A percentile compares a stretch with the other conserved stretches of the same genome.
These are phyloP conservation scores for Alloascoidea africana DNA, from an alignment of 805 yeast species.

Conservation along the genomic window DNA sequence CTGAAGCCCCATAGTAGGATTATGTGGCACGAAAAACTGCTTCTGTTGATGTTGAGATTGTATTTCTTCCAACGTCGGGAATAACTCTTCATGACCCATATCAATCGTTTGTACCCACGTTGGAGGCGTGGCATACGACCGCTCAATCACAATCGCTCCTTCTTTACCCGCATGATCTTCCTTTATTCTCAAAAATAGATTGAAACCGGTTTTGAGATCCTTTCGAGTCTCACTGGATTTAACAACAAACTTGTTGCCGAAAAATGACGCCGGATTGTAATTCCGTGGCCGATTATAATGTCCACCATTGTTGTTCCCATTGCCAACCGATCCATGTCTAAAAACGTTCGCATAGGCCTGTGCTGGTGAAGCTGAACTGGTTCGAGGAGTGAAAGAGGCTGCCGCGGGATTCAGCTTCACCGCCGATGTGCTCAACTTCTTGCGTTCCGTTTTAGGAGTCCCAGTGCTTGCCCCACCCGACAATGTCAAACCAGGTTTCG, in stretches of 20 bases:
- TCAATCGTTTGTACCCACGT: conserved; percentile 55
- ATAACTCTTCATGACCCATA: conserved; percentile 10
- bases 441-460: background rate
- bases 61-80: background rate
- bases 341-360: conserved; percentile 11
- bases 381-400: conserved; percentile 32
- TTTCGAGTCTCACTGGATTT: conserved; percentile 14
- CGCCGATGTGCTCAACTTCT: conserved; percentile 38
- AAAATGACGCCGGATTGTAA: conserved; percentile 17
- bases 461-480: no score
- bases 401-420: conserved; percentile 62
- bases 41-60: background rate
- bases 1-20: background rate
- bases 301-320: conserved; percentile 5
- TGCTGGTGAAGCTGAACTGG: conserved; percentile 6
- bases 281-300: conserved; percentile 15
- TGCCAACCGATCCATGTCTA: conserved; percentile 12
- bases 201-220: conserved; percentile 30
- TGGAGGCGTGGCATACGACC: conserved; percentile 60
- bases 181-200: conserved; percentile 33
- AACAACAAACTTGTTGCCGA: conserved; percentile 22
- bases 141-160: conserved; percentile 27
- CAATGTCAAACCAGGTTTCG: background rate
- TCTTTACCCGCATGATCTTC: conserved; percentile 14
- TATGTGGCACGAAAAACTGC: background rate